These are phyloP conservation scores for Brassica balearica DNA, from an alignment of 441 rosid species.

Conservation along the genomic window DNA sequence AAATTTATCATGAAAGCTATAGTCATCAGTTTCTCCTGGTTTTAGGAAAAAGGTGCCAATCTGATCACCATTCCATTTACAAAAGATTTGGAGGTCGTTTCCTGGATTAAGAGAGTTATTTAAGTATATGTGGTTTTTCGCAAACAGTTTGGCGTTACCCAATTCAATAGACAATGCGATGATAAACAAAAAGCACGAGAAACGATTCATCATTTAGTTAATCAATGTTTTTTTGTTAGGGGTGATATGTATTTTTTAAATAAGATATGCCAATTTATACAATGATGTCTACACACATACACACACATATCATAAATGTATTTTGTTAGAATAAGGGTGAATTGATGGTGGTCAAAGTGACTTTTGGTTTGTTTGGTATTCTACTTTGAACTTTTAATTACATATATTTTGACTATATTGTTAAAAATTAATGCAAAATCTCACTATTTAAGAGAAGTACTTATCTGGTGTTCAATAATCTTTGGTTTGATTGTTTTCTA, in stretches of 20 bases:
- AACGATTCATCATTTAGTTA: not conserved
- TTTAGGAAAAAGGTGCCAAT: not conserved
- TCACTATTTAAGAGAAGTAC: too few species aligned
- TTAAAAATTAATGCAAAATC: not conserved
- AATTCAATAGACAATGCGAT: constrained; percentile 5
- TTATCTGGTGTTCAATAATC: too few species aligned
- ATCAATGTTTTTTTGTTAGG: not conserved
- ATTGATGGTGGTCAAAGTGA: not conserved
- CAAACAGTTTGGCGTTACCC: not conserved
- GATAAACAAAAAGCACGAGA: constrained; percentile 24
- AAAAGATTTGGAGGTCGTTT: not conserved
- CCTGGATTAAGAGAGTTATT: constrained; percentile 1
- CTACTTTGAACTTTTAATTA: not conserved
- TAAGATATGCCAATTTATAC: not conserved
- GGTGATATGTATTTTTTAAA: not conserved
- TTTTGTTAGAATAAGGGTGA: not conserved
- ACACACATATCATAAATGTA: too few species aligned
- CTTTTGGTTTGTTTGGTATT: not conserved
- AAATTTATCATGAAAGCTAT: constrained; percentile 8
- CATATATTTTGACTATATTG: not conserved
- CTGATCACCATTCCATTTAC: not conserved
- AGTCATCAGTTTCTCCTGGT: not conserved
- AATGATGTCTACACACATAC: not conserved
- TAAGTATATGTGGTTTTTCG: not conserved
- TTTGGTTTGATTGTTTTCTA: too few species aligned